Conservation (phyloP, 2,329 filamentous ascomycete species). For the Colletotrichum spaethianum region DNA sequence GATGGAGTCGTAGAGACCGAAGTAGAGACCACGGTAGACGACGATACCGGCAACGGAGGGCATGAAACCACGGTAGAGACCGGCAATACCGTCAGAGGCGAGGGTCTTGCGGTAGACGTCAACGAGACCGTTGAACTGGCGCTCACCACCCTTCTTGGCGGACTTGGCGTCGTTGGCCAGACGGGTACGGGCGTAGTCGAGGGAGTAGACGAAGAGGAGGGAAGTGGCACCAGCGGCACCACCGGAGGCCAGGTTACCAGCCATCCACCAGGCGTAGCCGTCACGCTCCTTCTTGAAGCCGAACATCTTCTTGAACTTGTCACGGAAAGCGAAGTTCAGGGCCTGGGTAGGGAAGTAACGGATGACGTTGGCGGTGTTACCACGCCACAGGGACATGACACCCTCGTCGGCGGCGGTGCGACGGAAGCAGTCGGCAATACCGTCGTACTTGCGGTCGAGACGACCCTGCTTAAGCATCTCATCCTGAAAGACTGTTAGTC, state of each 20-base stretch:
- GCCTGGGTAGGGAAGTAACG: conserved; percentile 99
- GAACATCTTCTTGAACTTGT: conserved; percentile 99
- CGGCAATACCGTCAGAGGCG: conserved; percentile 96
- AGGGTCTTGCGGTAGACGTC: conserved; percentile 99
- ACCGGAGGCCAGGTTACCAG: conserved; percentile 99
- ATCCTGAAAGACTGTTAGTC: conserved; percentile 76
- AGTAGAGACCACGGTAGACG: conserved; percentile 99
- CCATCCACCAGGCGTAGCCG: conserved; percentile 99
- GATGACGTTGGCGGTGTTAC: conserved; percentile 99
- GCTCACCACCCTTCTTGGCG: conserved; percentile 95
- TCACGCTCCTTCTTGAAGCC: conserved; percentile 99
- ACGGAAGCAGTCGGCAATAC: conserved; percentile 95
- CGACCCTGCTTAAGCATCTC: conserved; percentile 99
- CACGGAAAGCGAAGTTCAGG: conserved; percentile 99
- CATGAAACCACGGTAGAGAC: conserved; percentile 99
- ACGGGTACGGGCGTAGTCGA: conserved; percentile 99
- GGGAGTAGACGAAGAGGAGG: conserved; percentile 99
- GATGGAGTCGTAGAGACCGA: conserved; percentile 99
- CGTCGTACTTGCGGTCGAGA: conserved; percentile 97
- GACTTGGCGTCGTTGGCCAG: conserved; percentile 99
- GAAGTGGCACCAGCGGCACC: conserved; percentile 99
- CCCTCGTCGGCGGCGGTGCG: conserved; percentile 93
- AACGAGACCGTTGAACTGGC: conserved; percentile 99
- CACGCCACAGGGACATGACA: conserved; percentile 96
- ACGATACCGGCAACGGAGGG: conserved; percentile 99